These are phyloP conservation scores for Mycena vitilis DNA, from an alignment of 768 basidiomycete species.

Conservation along the genomic window DNA sequence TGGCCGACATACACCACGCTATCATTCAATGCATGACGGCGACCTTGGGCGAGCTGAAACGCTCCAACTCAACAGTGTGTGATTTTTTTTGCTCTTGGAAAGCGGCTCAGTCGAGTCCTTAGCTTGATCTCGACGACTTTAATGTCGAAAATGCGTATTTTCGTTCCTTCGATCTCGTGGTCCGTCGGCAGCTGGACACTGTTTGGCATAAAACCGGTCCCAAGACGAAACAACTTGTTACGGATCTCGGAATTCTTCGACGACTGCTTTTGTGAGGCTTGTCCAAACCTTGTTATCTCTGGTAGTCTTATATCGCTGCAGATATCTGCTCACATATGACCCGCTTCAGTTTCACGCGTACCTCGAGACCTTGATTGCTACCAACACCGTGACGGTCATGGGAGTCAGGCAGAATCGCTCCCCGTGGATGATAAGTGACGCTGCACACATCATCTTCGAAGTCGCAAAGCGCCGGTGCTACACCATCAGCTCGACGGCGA, in stretches of 20 bases:
- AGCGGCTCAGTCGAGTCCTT: constrained; percentile 6
- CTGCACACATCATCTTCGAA: constrained; percentile 88
- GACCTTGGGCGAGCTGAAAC: constrained; percentile 90
- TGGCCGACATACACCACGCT: constrained; percentile 93
- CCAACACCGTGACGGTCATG: constrained; percentile 56
- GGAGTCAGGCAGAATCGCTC: constrained; percentile 78
- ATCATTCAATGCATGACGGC: constrained; percentile 95
- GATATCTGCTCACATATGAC: constrained; percentile 91
- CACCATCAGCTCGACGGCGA: constrained; percentile 51
- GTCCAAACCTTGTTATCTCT: background rate
- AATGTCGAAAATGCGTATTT: constrained; percentile 95
- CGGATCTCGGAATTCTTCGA: constrained; percentile 86
- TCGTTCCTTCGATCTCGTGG: constrained; percentile 89
- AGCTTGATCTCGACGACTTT: constrained; percentile 96
- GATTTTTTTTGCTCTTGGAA: constrained; percentile 39
- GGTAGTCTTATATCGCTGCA: constrained; percentile 40
- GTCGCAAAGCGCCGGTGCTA: constrained; percentile 88
- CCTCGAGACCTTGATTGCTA: constrained; percentile 86
- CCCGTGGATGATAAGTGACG: constrained; percentile 93
- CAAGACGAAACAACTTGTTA: constrained; percentile 90
- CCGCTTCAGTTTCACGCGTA: constrained; percentile 91
- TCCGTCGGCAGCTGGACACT: constrained; percentile 89
- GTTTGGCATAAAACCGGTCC: constrained; percentile 98
- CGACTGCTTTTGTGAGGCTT: constrained; percentile 78
- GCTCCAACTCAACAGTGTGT: constrained; percentile 76